Conservation (phyloP, 2,329 filamentous ascomycete species). For the Orbilia javanica region DNA sequence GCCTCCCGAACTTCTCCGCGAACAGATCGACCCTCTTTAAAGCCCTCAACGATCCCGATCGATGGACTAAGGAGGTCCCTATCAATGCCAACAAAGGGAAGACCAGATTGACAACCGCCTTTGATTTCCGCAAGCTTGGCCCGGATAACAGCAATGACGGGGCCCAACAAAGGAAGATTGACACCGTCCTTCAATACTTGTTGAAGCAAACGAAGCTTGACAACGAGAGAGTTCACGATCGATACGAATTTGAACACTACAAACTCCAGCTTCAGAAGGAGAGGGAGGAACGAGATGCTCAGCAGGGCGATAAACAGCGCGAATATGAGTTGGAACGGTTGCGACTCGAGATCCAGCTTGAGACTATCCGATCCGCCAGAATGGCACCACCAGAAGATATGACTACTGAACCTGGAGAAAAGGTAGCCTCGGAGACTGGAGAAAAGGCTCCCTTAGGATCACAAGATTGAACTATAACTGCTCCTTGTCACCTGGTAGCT, state of each 20-base stretch:
- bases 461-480: too few relatives aligned
- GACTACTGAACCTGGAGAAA: not conserved
- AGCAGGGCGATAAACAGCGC: not conserved
- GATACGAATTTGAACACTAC: not conserved
- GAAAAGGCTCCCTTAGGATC: too few relatives aligned
- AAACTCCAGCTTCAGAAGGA: not conserved
- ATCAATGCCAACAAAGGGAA: not conserved
- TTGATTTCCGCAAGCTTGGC: not conserved
- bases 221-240: not conserved
- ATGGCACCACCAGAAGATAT: not conserved
- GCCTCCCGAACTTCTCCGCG: not conserved
- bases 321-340: not conserved
- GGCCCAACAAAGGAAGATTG: not conserved
- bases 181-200: not conserved
- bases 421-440: too few relatives aligned
- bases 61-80: not conserved
- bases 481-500: too few relatives aligned
- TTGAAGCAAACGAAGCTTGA: not conserved
- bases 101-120: not conserved
- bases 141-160: not conserved
- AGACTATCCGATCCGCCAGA: not conserved
- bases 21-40: not conserved
- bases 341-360: not conserved
- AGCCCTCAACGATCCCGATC: not conserved
- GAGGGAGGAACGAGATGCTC: not conserved